Percentiles rank a stretch among this genome's conserved stretches.
phyloP scores from a whole-genome alignment of 192 early-diverging fungal genomes.

The Kappamyces sp. region DNA sequence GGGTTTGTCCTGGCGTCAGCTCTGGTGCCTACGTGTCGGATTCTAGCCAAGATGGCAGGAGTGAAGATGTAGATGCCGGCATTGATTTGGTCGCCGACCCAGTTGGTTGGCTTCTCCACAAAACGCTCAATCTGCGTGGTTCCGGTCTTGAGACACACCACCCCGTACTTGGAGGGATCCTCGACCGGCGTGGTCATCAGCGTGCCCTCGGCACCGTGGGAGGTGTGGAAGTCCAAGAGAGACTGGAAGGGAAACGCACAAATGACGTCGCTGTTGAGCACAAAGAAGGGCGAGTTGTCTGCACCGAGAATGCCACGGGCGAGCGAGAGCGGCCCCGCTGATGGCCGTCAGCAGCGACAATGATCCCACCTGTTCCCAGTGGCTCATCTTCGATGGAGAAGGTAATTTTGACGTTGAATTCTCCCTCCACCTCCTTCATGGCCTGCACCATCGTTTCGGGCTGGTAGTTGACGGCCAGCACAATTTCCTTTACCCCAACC shows the following conservation, averaged over 20 bases:
- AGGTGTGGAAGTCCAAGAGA: constrained; percentile 80
- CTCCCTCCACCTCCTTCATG: constrained; percentile 89
- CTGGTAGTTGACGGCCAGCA: constrained; percentile 98
- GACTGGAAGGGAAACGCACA: constrained; percentile 88
- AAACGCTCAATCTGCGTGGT: constrained; percentile 82
- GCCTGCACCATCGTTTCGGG: constrained; percentile 94
- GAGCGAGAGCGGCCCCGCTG: constrained; percentile 49
- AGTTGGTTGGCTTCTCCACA: constrained; percentile 95
- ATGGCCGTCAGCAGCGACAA: not conserved
- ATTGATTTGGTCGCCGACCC: constrained; percentile 96
- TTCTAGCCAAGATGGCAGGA: constrained; percentile 84
- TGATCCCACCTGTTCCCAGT: constrained; percentile 37
- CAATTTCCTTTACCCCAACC: constrained; percentile 96
- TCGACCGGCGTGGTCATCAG: constrained; percentile 96
- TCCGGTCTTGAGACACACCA: constrained; percentile 72
- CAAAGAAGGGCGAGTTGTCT: constrained; percentile 94
- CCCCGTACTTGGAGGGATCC: constrained; percentile 98
- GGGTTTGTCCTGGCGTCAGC: constrained; percentile 58
- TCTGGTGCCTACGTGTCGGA: constrained; percentile 40
- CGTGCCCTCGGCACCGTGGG: constrained; percentile 91
- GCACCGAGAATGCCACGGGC: constrained; percentile 39
- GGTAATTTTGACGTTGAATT: constrained; percentile 48
- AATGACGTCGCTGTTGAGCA: constrained; percentile 95
- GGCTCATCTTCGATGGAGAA: constrained; percentile 55
- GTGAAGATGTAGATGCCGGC: constrained; percentile 99